Evolutionary conservation across 2,329 filamentous ascomycete species (phyloP), one percentile per base, ranked within the genome.

Genomic region (Venturia asperata): DNA sequence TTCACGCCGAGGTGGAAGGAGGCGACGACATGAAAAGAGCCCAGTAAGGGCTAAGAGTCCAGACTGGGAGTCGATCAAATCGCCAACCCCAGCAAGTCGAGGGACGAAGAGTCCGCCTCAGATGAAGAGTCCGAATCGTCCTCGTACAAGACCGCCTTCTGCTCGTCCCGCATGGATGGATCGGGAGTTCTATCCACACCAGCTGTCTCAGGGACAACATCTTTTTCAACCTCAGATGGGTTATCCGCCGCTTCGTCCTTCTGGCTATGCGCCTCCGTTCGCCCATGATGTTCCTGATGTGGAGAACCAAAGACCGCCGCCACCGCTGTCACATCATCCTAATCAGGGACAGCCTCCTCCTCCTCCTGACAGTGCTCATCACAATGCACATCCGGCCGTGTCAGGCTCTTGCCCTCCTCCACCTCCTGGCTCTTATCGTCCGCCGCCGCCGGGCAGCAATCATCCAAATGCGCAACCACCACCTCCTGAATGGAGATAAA

Each of bases 371-470:
- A 39, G 39, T 39, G 56, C 21, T 39, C 56, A 39, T 61, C 30
- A 30, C 3, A 9, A 39, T 39, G 19, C 39, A 61, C 58, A 41
- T 4, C 58, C 27, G 3, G 13, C 34, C 17, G n/a, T n/a, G n/a
- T n/a, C 60, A 21, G 52, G 52, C 30, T 58, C 30, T 58, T 58
- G 52, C 7, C 4, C 30, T n/a, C 52, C 60, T 21, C 37, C 37
- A 43, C 58, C 34, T 10, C 60, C 60, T 42, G 52, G 52, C 52
- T 58, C 52, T 58, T 58, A 15, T 52, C 47, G 52, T 58, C 52
- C 52, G 13, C 52, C 52, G 15, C 27, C 52, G 30, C 17, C 52
- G 34, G 52, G 52, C 11, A 56, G 52, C 34, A 37, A 19, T 37
- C 52, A 37, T 10, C 52, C 30, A 37, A 37, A 11, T 56, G 19